phyloP scores from a whole-genome alignment of 169 alveolate genomes.

The Plasmodium relictum region DNA sequence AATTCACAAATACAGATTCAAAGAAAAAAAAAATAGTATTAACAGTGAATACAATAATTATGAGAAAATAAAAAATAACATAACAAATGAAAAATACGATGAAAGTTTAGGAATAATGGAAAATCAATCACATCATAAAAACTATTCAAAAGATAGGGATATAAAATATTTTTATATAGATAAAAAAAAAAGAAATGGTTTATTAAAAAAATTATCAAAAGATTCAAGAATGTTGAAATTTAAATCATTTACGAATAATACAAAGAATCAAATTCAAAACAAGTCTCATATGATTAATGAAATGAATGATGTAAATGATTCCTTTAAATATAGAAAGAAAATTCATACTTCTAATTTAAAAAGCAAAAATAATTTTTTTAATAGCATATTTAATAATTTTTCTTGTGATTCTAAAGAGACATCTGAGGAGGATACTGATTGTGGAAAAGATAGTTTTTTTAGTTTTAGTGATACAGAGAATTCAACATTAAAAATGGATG shows the following conservation, averaged over 20 bases:
- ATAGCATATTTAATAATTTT: constrained; percentile 29
- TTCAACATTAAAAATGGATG: constrained; percentile 20
- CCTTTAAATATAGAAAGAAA: not conserved
- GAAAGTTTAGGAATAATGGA: not conserved
- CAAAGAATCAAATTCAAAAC: constrained; percentile 7
- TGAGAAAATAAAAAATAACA: not conserved
- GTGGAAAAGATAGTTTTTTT: constrained; percentile 71
- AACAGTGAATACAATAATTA: not conserved
- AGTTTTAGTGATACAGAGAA: constrained; percentile 52
- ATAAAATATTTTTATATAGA: not conserved
- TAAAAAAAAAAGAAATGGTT: constrained; percentile 2
- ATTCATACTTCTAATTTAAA: not conserved
- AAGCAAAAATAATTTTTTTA: constrained; percentile 7
- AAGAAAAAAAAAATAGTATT: not conserved
- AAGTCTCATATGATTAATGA: not conserved
- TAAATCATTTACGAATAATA: not conserved
- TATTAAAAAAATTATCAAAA: constrained; percentile 14
- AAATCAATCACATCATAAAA: not conserved
- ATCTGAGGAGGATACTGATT: constrained; percentile 56
- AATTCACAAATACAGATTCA: constrained; percentile 17
- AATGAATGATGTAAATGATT: constrained; percentile 17
- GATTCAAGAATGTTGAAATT: not conserved
- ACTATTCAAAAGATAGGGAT: not conserved
- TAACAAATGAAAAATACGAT: not conserved
- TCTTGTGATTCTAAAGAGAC: constrained; percentile 24